Percentiles rank a stretch among this genome's conserved stretches.
Evolutionary conservation across 306 rosid genomes (phyloP).

Genomic region (Gleditsia sinensis): DNA sequence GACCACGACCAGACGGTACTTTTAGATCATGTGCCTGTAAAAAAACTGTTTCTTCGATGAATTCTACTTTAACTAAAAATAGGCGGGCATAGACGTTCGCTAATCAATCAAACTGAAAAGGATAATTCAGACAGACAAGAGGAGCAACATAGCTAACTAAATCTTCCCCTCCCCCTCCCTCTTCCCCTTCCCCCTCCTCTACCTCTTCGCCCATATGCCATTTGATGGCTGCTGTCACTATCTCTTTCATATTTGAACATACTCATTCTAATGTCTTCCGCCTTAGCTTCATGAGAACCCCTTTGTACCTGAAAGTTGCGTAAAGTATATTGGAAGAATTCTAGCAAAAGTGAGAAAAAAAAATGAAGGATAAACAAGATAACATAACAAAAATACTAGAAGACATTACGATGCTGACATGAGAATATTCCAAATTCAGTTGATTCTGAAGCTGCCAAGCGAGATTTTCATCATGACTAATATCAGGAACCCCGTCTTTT

Average conservation of each 20-base stretch:
- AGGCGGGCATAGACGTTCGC: neutral
- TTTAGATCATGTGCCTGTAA: neutral
- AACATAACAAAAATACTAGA: neutral
- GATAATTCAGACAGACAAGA: neutral
- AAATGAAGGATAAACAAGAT: neutral
- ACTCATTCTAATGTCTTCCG: conserved; percentile 71
- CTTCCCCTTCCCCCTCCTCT: conserved; percentile 47
- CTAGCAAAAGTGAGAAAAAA: neutral
- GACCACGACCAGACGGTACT: neutral
- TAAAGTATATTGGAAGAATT: conserved; percentile 15
- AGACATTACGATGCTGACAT: conserved; percentile 46
- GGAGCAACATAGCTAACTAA: conserved; percentile 16
- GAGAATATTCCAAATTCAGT: conserved; percentile 64
- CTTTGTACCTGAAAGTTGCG: conserved; percentile 50
- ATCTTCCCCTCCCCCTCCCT: conserved; percentile 35
- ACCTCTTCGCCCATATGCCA: conserved; percentile 50
- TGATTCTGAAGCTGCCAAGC: conserved; percentile 89
- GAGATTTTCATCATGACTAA: conserved; percentile 63
- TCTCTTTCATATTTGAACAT: conserved; percentile 74
- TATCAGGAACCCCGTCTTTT: conserved; percentile 28
- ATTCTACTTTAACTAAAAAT: neutral
- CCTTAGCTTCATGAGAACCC: conserved; percentile 43
- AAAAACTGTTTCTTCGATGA: neutral
- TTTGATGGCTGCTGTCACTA: conserved; percentile 37
- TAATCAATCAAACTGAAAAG: neutral